Base-by-base conservation (phyloP, 768 basidiomycete species). In the Daedaleopsis sinensis region DNA sequence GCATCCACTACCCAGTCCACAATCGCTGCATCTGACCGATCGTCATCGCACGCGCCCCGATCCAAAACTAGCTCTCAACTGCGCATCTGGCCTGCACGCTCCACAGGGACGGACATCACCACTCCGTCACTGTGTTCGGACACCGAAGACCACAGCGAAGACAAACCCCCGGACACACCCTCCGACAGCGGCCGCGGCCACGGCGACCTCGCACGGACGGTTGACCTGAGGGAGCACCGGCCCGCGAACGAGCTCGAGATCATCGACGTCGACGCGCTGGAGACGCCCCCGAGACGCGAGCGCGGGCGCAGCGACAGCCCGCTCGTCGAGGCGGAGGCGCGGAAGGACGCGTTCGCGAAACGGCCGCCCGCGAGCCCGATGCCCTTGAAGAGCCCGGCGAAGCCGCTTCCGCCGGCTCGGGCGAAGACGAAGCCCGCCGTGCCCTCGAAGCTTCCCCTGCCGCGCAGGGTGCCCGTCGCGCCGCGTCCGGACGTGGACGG, bases 51-150 rank as follows among this genome's bases (percentile, higher is more conserved):
- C 32, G 42, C 52, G 27, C 57, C 57, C 3, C 59, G 64, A 1
- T 53, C 59, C 1, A 62, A 52, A 18, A 49, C 49, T 1, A 52
- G 38, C 18, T 36, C 62, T 6, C 52, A 60, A 21, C 57, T 65
- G 15, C 68, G 67, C 16, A 68, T 69, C 12, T 70, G 65, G 78
- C 57, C 79, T 66, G 59, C 79, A 12, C 57, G 68, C 2, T 70
- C 82, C 8, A 66, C 67, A 15, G 79, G 77, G 52, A 76, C 77
- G 1, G 79, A 79, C 42, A 58, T 78, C 19, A 76, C 79, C 1
- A 92, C 90, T 0, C 90, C 90, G 0, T 91, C 89, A 0, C 76
- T 92, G 16, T 88, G 84, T 67, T 91, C 90, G 3, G 90, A 92
- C 68, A 87, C 89, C 59, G 88, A 87, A 42, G 81, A 81, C 16